Evolutionary conservation across 768 basidiomycete species (phyloP).

Genomic region (Jaapia argillacea): DNA sequence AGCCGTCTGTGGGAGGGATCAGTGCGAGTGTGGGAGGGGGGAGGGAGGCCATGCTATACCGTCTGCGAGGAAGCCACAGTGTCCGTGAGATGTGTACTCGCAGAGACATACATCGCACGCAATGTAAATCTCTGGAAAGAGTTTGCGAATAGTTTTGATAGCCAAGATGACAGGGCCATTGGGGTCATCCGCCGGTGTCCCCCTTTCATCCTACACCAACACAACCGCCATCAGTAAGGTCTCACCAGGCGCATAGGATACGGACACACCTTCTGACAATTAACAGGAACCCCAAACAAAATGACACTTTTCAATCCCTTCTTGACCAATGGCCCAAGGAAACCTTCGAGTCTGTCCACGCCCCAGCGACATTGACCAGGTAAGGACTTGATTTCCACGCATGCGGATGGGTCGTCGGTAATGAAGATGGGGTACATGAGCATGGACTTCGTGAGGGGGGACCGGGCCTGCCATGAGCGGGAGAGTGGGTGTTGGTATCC

Average conservation of each 20-base stretch:
- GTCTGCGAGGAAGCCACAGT: constrained; percentile 86
- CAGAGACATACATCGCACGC: constrained; percentile 97
- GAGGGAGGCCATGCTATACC: too few relatives aligned
- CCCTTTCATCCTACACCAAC: constrained; percentile 62
- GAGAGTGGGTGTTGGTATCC: constrained; percentile 90
- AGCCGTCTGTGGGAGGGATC: too few relatives aligned
- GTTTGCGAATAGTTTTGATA: constrained; percentile 62
- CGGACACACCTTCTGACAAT: constrained; percentile 59
- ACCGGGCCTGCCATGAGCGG: constrained; percentile 78
- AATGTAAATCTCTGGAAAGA: constrained; percentile 83
- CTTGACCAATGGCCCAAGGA: constrained; percentile 77
- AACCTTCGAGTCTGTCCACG: constrained; percentile 81
- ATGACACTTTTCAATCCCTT: constrained; percentile 92
- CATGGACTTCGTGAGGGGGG: constrained; percentile 81
- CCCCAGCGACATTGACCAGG: constrained; percentile 94
- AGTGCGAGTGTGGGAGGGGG: too few relatives aligned
- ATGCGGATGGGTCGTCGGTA: constrained; percentile 86
- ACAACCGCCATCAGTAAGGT: not conserved
- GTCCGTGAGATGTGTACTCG: constrained; percentile 97
- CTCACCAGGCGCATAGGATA: too few relatives aligned
- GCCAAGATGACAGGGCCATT: constrained; percentile 89
- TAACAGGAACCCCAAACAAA: constrained; percentile 85
- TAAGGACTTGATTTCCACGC: constrained; percentile 63
- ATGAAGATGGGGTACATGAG: constrained; percentile 99
- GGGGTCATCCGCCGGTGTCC: constrained; percentile 85